phyloP scores from a whole-genome alignment of 169 alveolate genomes.

The Perkinsus chesapeaki region DNA sequence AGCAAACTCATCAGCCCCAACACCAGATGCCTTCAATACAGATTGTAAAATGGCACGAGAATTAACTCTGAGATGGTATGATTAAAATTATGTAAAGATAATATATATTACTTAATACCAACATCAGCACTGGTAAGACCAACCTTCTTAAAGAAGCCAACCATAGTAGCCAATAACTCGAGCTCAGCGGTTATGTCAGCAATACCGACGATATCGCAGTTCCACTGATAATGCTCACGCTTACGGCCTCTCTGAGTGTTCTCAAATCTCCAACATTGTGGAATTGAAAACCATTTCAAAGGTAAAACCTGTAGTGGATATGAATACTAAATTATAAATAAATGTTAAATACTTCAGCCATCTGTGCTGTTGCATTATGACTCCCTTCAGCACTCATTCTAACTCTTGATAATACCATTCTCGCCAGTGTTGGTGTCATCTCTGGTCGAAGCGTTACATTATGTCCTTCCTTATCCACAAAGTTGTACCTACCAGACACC shows the following conservation, averaged over 20 bases:
- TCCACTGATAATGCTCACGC: conserved; percentile 61
- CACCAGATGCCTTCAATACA: conserved; percentile 9
- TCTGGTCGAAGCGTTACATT: conserved; percentile 40
- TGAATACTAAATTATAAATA: conserved; percentile 3
- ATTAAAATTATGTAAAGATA: not conserved
- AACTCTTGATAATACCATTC: conserved; percentile 27
- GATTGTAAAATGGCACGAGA: conserved; percentile 9
- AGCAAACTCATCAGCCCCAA: conserved; percentile 10
- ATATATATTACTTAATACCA: conserved; percentile 28
- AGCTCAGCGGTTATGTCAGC: not conserved
- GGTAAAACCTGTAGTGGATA: conserved; percentile 23
- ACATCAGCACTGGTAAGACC: conserved; percentile 29
- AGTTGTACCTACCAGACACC: not conserved
- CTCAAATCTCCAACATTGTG: conserved; percentile 47
- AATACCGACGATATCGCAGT: conserved; percentile 42
- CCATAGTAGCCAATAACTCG: conserved; percentile 29
- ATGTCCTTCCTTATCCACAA: conserved; percentile 16
- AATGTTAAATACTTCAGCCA: not conserved
- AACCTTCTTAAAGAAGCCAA: conserved; percentile 21
- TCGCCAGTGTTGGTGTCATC: conserved; percentile 38
- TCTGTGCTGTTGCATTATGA: not conserved
- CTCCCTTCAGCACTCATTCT: not conserved
- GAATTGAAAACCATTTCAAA: conserved; percentile 28
- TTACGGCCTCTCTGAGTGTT: conserved; percentile 38
- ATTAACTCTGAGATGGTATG: conserved; percentile 24